Evolutionary conservation across 257 asterid species (phyloP).

Genomic region (Solanum boliviense): DNA sequence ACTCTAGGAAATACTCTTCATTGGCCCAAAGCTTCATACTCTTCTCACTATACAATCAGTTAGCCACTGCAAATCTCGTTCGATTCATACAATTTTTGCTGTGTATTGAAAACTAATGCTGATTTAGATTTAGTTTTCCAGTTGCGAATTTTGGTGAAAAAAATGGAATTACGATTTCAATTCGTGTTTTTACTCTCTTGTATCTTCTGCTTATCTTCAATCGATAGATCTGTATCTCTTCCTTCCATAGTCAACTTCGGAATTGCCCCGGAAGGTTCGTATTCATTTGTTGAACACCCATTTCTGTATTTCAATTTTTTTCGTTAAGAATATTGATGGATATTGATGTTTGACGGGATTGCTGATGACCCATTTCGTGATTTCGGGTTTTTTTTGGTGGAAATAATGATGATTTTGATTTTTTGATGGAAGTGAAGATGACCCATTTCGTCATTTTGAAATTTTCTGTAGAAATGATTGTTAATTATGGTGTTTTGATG

Average conservation of each 20-base stretch:
- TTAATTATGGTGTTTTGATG: not conserved
- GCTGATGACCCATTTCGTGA: not conserved
- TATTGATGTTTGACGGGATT: not conserved
- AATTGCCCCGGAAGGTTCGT: slow-evolving; percentile 3
- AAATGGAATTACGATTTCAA: not conserved
- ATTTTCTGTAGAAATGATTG: not conserved
- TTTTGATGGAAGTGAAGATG: not conserved
- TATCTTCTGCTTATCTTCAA: not conserved
- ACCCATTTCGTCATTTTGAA: not conserved
- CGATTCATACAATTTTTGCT: not conserved
- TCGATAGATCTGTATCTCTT: not conserved
- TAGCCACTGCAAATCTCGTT: not conserved
- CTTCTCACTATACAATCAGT: not conserved
- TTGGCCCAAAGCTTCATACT: not conserved
- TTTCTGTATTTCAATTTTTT: not conserved
- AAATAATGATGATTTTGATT: not conserved
- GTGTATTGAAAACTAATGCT: not conserved
- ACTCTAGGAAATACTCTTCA: not conserved
- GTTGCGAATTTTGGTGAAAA: not conserved
- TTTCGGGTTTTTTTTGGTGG: not conserved
- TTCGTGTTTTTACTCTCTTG: not conserved
- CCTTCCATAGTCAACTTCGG: not conserved
- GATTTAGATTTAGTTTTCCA: not conserved
- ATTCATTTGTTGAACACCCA: not conserved
- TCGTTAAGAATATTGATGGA: not conserved